phyloP scores from a whole-genome alignment of 129 eudicot genomes.

The Rutidosis leptorrhynchoides region DNA sequence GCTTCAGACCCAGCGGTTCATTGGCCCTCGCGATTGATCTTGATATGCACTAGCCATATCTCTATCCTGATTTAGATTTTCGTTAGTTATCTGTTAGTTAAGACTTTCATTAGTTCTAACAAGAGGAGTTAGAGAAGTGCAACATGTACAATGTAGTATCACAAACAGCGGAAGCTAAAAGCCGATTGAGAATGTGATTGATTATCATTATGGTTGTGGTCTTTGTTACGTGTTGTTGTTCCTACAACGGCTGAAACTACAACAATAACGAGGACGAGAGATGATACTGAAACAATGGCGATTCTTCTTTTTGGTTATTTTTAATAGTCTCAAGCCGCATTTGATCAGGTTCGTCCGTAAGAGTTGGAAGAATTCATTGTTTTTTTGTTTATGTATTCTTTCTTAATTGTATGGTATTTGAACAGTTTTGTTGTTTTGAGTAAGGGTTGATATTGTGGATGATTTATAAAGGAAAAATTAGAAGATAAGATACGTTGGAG shows the following conservation, averaged over 20 bases:
- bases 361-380: slow-evolving; percentile 45
- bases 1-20: no score
- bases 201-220: slow-evolving; percentile 1
- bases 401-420: neutral
- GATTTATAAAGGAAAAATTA: neutral
- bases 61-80: no score
- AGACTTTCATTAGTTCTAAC: no score
- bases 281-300: slow-evolving; percentile 35
- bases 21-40: no score
- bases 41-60: no score
- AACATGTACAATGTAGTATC: slow-evolving; percentile 48
- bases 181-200: slow-evolving; percentile 17
- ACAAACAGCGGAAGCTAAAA: slow-evolving; percentile 40
- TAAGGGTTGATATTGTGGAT: neutral
- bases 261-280: slow-evolving; percentile 41
- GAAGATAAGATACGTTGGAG: neutral
- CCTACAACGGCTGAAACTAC: slow-evolving; percentile 50
- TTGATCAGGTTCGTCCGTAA: slow-evolving; percentile 55
- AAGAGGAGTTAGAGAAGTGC: slow-evolving; percentile 35
- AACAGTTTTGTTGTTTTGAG: neutral
- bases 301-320: slow-evolving; percentile 41
- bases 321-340: slow-evolving; percentile 39
- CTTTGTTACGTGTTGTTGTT: slow-evolving; percentile 23
- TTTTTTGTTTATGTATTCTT: neutral
- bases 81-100: no score